phyloP scores from a whole-genome alignment of 257 asterid genomes.

The Solanum gracilifrons region DNA sequence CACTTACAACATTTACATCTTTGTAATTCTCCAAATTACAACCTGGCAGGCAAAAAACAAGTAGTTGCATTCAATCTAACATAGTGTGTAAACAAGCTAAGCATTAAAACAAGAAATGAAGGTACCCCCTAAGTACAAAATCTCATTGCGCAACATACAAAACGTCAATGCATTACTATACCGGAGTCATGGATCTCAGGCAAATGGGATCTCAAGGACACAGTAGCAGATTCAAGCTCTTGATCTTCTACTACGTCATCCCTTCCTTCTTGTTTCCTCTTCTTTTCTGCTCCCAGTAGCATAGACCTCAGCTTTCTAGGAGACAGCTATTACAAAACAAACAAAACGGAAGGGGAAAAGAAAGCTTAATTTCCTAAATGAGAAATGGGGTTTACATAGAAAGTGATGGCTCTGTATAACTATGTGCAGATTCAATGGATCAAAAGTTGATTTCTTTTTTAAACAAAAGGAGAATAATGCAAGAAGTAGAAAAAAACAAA shows the following conservation, averaged over 20 bases:
- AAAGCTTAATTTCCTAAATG: background rate
- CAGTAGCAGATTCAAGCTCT: slow-evolving; percentile 15
- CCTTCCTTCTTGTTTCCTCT: slow-evolving; percentile 2
- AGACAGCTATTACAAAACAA: slow-evolving; percentile 9
- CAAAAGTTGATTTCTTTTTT: background rate
- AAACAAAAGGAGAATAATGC: background rate
- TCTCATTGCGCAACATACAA: background rate
- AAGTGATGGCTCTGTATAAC: background rate
- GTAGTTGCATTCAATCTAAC: background rate
- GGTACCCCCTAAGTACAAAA: background rate
- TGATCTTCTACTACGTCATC: slow-evolving; percentile 10
- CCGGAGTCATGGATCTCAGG: slow-evolving; percentile 26
- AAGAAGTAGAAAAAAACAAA: background rate
- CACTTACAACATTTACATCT: slow-evolving; percentile 29
- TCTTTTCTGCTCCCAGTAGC: slow-evolving; percentile 13
- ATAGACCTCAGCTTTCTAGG: slow-evolving; percentile 25
- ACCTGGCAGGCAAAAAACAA: background rate
- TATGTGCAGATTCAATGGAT: background rate
- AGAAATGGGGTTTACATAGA: background rate
- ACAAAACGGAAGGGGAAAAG: background rate
- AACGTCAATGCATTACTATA: background rate
- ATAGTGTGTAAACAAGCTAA: background rate
- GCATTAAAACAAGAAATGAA: background rate
- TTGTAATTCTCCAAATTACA: slow-evolving; percentile 17
- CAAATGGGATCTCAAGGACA: slow-evolving; percentile 25